Percentiles rank a stretch among this genome's conserved stretches.
phyloP scores from a whole-genome alignment of 2,329 filamentous ascomycete genomes.

The Aspergillus pseudonomiae region DNA sequence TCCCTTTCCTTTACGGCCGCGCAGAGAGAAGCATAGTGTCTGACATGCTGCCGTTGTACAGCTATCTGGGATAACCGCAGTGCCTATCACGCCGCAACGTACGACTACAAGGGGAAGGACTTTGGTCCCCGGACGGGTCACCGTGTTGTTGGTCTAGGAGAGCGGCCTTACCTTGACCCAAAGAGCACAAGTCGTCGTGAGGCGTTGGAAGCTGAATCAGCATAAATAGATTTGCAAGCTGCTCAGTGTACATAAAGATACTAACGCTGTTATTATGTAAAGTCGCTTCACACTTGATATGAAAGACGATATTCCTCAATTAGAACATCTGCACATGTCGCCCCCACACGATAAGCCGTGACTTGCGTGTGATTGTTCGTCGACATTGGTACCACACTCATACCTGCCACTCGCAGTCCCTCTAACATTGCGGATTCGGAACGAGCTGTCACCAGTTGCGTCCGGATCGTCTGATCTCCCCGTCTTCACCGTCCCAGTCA shows the following conservation, averaged over 20 bases:
- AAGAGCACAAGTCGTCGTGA: constrained; percentile 25
- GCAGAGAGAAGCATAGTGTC: background rate
- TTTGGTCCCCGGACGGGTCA: constrained; percentile 54
- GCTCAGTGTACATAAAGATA: no score
- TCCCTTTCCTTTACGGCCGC: background rate
- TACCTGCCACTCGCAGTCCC: constrained; percentile 45
- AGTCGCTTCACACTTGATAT: no score
- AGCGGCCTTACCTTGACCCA: constrained; percentile 58
- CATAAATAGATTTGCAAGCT: no score
- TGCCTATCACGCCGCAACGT: constrained; percentile 59
- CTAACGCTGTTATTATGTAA: no score
- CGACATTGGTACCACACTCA: constrained; percentile 47
- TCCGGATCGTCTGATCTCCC: constrained; percentile 47
- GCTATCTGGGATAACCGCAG: constrained; percentile 63
- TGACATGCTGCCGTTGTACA: constrained; percentile 12
- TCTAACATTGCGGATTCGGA: constrained; percentile 45
- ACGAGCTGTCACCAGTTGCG: constrained; percentile 52
- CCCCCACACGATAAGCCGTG: constrained; percentile 57
- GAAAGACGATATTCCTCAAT: constrained; percentile 47
- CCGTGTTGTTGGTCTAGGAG: constrained; percentile 57
- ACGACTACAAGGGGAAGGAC: constrained; percentile 53
- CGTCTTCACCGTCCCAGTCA: constrained; percentile 62
- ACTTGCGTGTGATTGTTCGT: constrained; percentile 56
- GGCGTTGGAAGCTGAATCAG: no score
- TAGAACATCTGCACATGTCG: constrained; percentile 56